phyloP scores from a whole-genome alignment of 2,329 filamentous ascomycete species.

The Tolypocladium inflatum region DNA sequence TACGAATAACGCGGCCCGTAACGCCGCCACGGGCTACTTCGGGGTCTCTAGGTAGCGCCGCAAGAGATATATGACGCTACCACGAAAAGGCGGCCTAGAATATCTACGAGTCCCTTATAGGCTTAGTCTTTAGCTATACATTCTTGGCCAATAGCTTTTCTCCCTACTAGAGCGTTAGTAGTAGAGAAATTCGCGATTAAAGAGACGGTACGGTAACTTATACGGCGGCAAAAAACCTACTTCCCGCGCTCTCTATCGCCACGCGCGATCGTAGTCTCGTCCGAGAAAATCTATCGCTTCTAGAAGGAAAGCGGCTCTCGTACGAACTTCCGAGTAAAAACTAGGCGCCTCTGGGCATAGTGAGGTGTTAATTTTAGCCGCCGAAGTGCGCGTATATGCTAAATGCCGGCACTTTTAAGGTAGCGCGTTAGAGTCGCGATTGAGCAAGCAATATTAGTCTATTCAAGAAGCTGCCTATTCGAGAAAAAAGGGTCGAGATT shows the following conservation, averaged over 20 bases:
- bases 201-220: background rate
- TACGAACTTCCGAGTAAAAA: background rate
- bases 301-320: background rate
- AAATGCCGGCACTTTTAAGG: too few species aligned
- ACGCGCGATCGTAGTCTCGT: background rate
- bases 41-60: slow-evolving; percentile 1
- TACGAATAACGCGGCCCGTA: slow-evolving; percentile 2
- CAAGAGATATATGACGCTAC: background rate
- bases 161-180: slow-evolving; percentile 1
- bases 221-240: background rate
- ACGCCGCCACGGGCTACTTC: slow-evolving; percentile 1
- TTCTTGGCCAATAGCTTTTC: background rate
- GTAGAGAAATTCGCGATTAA: too few species aligned
- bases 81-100: slow-evolving; percentile 3
- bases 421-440: background rate
- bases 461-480: background rate
- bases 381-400: background rate
- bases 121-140: slow-evolving; percentile 3
- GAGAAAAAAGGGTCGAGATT: background rate
- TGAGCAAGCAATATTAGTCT: background rate
- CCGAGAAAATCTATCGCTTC: background rate
- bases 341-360: background rate
- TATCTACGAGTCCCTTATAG: slow-evolving; percentile 3
- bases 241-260: background rate
- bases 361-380: background rate